Percentiles rank a stretch among this genome's conserved stretches.
These are phyloP conservation scores for Microcos paniculata DNA, from an alignment of 345 rosid species.

Conservation along the genomic window DNA sequence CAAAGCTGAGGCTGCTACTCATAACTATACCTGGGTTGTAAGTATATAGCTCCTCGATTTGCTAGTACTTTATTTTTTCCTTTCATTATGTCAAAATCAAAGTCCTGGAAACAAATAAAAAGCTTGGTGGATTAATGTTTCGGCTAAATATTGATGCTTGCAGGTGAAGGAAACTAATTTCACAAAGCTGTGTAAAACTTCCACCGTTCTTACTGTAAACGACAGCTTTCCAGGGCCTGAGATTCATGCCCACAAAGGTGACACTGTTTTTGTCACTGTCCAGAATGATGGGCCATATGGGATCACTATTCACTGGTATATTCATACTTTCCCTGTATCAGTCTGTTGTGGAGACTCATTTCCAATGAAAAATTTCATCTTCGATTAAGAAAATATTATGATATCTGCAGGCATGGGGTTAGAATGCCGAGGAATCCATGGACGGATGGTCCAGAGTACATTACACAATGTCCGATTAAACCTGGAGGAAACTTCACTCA, in stretches of 20 bases:
- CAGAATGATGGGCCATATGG: slow-evolving; percentile 42
- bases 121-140: background rate
- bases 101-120: no score
- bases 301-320: slow-evolving; percentile 53
- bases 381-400: background rate
- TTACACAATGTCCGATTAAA: slow-evolving; percentile 48
- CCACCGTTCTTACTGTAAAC: slow-evolving; percentile 45
- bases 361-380: background rate
- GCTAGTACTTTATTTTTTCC: background rate
- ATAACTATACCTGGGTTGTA: background rate
- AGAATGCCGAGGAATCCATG: slow-evolving; percentile 51
- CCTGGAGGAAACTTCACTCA: slow-evolving; percentile 35
- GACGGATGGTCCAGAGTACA: slow-evolving; percentile 52
- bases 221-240: slow-evolving; percentile 48
- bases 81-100: no score
- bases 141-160: background rate
- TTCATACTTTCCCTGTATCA: background rate
- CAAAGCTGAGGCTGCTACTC: background rate
- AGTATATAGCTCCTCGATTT: no score
- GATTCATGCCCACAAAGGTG: slow-evolving; percentile 38
- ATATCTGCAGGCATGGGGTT: slow-evolving; percentile 42
- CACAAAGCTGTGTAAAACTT: slow-evolving; percentile 38
- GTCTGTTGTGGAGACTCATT: background rate
- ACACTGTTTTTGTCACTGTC: slow-evolving; percentile 38
- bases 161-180: slow-evolving; percentile 2